These are phyloP conservation scores for Chamaecyparis obtusa DNA, from an alignment of 75 land plant genomes.

Conservation along the genomic window DNA sequence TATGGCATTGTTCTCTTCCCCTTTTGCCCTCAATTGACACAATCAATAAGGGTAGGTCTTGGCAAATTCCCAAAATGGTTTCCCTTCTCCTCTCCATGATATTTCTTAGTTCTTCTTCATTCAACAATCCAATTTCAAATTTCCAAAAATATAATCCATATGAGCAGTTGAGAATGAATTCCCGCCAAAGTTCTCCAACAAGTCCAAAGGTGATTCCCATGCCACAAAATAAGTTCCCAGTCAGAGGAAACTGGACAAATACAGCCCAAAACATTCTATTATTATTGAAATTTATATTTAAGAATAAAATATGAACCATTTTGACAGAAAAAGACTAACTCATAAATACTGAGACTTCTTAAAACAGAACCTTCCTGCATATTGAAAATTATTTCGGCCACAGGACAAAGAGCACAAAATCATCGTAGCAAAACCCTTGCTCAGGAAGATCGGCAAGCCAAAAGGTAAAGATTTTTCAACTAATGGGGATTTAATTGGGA, in stretches of 20 bases:
- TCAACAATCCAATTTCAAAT: not conserved
- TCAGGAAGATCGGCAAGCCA: no score
- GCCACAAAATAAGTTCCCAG: no score
- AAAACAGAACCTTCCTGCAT: not conserved
- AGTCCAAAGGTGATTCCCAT: no score
- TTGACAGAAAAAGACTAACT: not conserved
- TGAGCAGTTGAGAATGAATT: no score
- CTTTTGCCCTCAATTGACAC: not conserved
- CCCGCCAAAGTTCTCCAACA: no score
- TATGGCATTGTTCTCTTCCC: not conserved
- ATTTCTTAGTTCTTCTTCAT: not conserved
- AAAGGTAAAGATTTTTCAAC: no score
- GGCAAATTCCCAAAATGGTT: not conserved
- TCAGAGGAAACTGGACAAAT: no score
- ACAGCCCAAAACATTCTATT: no score
- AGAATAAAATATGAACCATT: not conserved
- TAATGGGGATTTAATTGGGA: no score
- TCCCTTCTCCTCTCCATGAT: not conserved
- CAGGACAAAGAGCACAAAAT: not conserved
- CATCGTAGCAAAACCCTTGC: no score
- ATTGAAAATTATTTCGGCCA: not conserved
- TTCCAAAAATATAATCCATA: not conserved
- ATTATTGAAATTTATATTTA: not conserved
- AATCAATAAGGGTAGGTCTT: not conserved
- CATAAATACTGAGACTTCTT: not conserved